These are phyloP conservation scores for Colletotrichum viniferum DNA, from an alignment of 2,329 filamentous ascomycete species.

Conservation along the genomic window DNA sequence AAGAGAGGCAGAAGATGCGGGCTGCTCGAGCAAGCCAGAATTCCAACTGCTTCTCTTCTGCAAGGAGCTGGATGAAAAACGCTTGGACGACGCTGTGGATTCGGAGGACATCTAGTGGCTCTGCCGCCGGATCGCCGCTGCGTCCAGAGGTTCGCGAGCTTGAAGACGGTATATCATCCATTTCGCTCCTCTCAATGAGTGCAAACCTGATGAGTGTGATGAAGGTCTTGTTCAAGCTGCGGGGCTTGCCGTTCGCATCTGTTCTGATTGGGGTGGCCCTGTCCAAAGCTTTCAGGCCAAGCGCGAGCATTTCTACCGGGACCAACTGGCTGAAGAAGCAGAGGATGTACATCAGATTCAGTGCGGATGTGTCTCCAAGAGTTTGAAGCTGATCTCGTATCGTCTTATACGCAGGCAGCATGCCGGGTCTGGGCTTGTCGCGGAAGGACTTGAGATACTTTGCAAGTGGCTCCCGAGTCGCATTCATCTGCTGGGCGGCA, in stretches of 20 bases:
- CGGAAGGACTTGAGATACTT: constrained; percentile 64
- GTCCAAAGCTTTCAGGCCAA: constrained; percentile 56
- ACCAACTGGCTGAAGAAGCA: constrained; percentile 69
- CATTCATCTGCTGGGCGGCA: constrained; percentile 65
- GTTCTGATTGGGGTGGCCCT: constrained; percentile 48
- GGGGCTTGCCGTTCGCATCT: constrained; percentile 35
- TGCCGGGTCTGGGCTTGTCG: constrained; percentile 58
- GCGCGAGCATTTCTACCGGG: constrained; percentile 67
- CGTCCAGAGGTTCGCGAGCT: constrained; percentile 45
- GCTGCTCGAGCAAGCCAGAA: constrained; percentile 56
- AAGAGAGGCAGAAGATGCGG: constrained; percentile 53
- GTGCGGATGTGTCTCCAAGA: constrained; percentile 53
- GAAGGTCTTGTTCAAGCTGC: constrained; percentile 52
- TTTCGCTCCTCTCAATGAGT: constrained; percentile 55
- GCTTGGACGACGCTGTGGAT: constrained; percentile 58
- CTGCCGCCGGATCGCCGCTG: constrained; percentile 29
- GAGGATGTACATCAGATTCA: constrained; percentile 69
- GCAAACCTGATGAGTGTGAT: constrained; percentile 56
- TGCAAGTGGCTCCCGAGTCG: constrained; percentile 64
- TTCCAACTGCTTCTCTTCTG: constrained; percentile 41
- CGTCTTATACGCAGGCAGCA: constrained; percentile 49
- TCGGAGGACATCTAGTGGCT: constrained; percentile 53
- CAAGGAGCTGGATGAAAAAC: constrained; percentile 54
- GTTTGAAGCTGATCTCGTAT: constrained; percentile 54
- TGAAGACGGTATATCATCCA: constrained; percentile 40